A percentile compares a stretch with the other conserved stretches of the same genome.
phyloP scores from a whole-genome alignment of 2,329 filamentous ascomycete genomes.

The Shiraia sp. region DNA sequence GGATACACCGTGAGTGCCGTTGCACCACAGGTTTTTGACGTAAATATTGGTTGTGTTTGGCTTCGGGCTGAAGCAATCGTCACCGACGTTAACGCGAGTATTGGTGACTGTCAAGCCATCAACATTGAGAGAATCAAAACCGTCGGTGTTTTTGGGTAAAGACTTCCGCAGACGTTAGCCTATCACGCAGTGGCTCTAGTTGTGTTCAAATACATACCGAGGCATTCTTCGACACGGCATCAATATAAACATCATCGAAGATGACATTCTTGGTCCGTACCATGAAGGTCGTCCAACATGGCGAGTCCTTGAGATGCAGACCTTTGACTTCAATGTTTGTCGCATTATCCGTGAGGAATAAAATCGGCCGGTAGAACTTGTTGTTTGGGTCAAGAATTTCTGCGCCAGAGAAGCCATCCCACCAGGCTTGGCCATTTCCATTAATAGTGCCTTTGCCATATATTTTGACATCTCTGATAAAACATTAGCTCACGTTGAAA shows the following conservation, averaged over 20 bases:
- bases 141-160: conserved; percentile 64
- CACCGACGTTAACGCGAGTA: conserved; percentile 41
- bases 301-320: conserved; percentile 63
- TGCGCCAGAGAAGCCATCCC: conserved; percentile 50
- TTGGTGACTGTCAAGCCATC: conserved; percentile 53
- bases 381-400: conserved; percentile 59
- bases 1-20: conserved; percentile 38
- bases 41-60: conserved; percentile 41
- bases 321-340: conserved; percentile 62
- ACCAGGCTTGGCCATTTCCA: conserved; percentile 59
- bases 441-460: conserved; percentile 56
- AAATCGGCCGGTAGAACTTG: conserved; percentile 61
- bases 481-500: neutral
- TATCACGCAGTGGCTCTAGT: no score
- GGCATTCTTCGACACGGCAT: conserved; percentile 56
- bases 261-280: conserved; percentile 60
- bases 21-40: conserved; percentile 40
- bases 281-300: conserved; percentile 67
- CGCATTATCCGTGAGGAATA: conserved; percentile 65
- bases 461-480: conserved; percentile 56
- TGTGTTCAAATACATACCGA: conserved; percentile 28
- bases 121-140: conserved; percentile 64
- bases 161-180: no score
- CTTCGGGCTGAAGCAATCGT: conserved; percentile 39
- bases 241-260: conserved; percentile 59